Evolutionary conservation across 2,329 filamentous ascomycete species (phyloP).

Genomic region (Ceratocystis alfenasii): DNA sequence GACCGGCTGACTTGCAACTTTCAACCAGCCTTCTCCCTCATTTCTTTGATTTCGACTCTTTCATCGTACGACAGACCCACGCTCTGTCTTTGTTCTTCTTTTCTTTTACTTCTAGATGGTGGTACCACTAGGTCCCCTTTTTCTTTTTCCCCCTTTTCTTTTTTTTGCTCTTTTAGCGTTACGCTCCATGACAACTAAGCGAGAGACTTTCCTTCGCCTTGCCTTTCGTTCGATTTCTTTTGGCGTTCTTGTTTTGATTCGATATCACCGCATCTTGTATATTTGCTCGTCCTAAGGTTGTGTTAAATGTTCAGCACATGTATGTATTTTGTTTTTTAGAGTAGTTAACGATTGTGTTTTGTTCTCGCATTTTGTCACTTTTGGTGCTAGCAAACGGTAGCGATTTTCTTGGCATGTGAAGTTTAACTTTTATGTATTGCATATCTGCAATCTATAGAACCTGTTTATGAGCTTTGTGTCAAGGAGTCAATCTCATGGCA

Average conservation of each 20-base stretch:
- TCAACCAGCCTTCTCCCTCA: neutral
- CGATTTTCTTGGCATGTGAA: no score
- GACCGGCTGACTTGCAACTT: no score
- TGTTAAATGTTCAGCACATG: neutral
- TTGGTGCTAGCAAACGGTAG: neutral
- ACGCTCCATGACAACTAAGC: neutral
- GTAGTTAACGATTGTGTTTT: constrained; percentile 5
- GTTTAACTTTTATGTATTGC: neutral
- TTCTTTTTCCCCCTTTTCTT: neutral
- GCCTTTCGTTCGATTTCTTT: neutral
- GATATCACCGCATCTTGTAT: constrained; percentile 10
- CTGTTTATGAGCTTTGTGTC: neutral
- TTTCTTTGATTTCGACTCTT: neutral
- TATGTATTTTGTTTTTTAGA: neutral
- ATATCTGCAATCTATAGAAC: neutral
- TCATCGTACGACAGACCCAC: neutral
- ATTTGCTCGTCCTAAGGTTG: neutral
- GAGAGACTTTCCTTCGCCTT: no score
- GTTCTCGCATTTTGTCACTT: neutral
- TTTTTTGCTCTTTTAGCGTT: constrained; percentile 7
- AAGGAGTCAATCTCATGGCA: neutral
- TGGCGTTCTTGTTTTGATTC: neutral
- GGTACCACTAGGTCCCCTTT: neutral
- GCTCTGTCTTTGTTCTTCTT: constrained; percentile 7
- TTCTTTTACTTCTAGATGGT: constrained; percentile 2